These are phyloP conservation scores for Mychonastes homosphaera DNA, from an alignment of 139 green algal species.

Conservation along the genomic window DNA sequence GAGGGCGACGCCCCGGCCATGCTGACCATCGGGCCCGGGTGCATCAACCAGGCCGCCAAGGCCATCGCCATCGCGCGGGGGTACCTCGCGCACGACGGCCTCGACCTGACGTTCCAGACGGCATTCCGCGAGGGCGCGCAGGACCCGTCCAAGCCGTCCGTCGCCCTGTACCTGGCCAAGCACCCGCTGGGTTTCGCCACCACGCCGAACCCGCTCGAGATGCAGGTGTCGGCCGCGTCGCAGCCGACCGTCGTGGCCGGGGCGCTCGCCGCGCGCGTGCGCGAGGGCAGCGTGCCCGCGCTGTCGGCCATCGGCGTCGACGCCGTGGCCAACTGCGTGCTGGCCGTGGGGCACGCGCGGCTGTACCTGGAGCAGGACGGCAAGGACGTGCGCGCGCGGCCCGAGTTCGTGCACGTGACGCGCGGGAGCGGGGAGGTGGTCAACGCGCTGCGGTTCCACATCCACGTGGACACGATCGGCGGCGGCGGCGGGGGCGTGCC, in stretches of 20 bases:
- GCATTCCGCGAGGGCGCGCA: slow-evolving; percentile 40
- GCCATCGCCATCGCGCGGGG: slow-evolving; percentile 30
- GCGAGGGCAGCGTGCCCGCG: slow-evolving; percentile 21
- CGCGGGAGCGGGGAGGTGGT: too few species aligned
- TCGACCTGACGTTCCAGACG: slow-evolving; percentile 51
- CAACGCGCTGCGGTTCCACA: too few species aligned
- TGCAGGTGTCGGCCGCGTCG: slow-evolving; percentile 15
- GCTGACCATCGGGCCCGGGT: slow-evolving; percentile 40
- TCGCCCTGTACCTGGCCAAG: slow-evolving; percentile 48
- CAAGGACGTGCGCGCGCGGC: slow-evolving; percentile 30
- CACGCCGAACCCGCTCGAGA: slow-evolving; percentile 4
- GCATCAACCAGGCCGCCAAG: slow-evolving; percentile 48
- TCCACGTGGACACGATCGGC: too few species aligned
- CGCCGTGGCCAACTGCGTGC: slow-evolving; percentile 32
- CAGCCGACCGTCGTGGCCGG: slow-evolving; percentile 22
- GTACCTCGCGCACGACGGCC: slow-evolving; percentile 19
- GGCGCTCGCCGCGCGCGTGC: slow-evolving; percentile 32
- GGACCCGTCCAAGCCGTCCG: slow-evolving; percentile 34
- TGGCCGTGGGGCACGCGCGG: slow-evolving; percentile 43
- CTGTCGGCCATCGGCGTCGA: slow-evolving; percentile 38
- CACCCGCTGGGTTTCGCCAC: slow-evolving; percentile 12
- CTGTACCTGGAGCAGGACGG: slow-evolving; percentile 39
- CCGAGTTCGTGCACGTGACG: slow-evolving; percentile 22
- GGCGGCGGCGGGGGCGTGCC: too few species aligned
- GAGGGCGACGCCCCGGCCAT: slow-evolving; percentile 35